Conservation (phyloP, 805 yeast species). For the Helenozyma rhizophorensis region DNA sequence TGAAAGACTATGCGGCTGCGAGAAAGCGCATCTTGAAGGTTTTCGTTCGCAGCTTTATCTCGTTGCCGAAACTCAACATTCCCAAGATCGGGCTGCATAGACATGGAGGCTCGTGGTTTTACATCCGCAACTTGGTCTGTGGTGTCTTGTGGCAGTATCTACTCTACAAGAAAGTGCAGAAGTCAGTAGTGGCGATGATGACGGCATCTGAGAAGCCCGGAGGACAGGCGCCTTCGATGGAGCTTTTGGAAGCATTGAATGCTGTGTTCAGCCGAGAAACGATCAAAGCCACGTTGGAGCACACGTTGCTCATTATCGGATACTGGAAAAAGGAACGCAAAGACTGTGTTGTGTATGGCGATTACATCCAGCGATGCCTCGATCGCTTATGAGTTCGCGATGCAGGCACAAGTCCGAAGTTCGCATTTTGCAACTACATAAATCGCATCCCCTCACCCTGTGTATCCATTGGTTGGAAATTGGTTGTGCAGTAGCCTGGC, state of each 20-base stretch:
- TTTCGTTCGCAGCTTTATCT: slow-evolving; percentile 23
- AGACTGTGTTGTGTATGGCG: slow-evolving; percentile 29
- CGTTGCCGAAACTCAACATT: slow-evolving; percentile 30
- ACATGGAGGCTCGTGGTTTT: slow-evolving; percentile 40
- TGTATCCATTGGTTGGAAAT: no score
- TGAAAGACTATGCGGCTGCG: slow-evolving; percentile 21
- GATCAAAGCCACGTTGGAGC: slow-evolving; percentile 18
- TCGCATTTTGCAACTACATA: slow-evolving; percentile 18
- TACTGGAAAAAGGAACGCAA: slow-evolving; percentile 34
- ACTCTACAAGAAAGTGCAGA: slow-evolving; percentile 26
- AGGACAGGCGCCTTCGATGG: not conserved
- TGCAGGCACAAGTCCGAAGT: slow-evolving; percentile 9
- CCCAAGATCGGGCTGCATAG: slow-evolving; percentile 35
- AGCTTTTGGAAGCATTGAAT: slow-evolving; percentile 1
- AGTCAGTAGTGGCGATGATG: slow-evolving; percentile 12
- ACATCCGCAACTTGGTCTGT: slow-evolving; percentile 27
- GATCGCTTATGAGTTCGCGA: slow-evolving; percentile 7
- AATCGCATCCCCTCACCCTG: no score
- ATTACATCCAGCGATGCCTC: slow-evolving; percentile 15
- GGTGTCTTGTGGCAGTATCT: slow-evolving; percentile 28
- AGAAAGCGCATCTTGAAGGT: slow-evolving; percentile 22
- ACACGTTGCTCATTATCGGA: slow-evolving; percentile 24
- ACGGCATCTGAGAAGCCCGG: not conserved
- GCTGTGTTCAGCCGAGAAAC: slow-evolving; percentile 3
- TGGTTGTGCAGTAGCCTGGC: no score